These are phyloP conservation scores for Trichosporon asahii DNA, from an alignment of 1,284 basidiomycete genomes.

Conservation along the genomic window DNA sequence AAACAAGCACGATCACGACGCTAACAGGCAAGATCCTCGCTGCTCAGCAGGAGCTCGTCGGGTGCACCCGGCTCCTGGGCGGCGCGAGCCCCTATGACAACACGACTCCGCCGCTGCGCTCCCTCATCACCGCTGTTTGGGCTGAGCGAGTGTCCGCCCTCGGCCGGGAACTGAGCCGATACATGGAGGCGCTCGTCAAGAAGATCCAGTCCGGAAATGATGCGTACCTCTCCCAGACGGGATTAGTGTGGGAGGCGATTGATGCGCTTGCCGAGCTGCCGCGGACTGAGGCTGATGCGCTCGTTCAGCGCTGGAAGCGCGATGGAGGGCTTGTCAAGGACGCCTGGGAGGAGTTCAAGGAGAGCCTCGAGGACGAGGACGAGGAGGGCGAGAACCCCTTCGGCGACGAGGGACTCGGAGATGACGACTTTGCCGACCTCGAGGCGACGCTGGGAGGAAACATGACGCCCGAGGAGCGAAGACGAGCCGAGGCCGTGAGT, in stretches of 20 bases:
- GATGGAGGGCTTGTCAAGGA: slow-evolving; percentile 41
- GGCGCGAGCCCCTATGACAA: neutral
- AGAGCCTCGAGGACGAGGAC: slow-evolving; percentile 34
- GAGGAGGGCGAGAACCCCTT: slow-evolving; percentile 23
- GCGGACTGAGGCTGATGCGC: slow-evolving; percentile 30
- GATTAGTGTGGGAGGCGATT: slow-evolving; percentile 43
- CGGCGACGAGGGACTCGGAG: slow-evolving; percentile 25
- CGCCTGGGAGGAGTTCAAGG: slow-evolving; percentile 49
- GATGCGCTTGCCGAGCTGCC: slow-evolving; percentile 31
- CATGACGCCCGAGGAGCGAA: slow-evolving; percentile 31
- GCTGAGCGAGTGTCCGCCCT: slow-evolving; percentile 28
- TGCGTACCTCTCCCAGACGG: slow-evolving; percentile 43
- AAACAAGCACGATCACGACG: neutral
- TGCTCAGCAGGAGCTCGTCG: neutral
- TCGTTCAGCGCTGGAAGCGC: slow-evolving; percentile 31
- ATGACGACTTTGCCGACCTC: slow-evolving; percentile 40
- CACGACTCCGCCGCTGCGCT: neutral
- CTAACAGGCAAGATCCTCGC: slow-evolving; percentile 1
- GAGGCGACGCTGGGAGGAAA: slow-evolving; percentile 32
- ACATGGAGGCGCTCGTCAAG: slow-evolving; percentile 29
- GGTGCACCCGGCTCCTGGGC: neutral
- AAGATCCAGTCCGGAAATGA: slow-evolving; percentile 19
- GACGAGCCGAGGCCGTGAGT: slow-evolving; percentile 39
- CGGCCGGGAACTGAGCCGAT: slow-evolving; percentile 26
- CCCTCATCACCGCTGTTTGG: slow-evolving; percentile 33